These are phyloP conservation scores for Mycena rebaudengoi DNA, from an alignment of 768 basidiomycete genomes.

Conservation along the genomic window DNA sequence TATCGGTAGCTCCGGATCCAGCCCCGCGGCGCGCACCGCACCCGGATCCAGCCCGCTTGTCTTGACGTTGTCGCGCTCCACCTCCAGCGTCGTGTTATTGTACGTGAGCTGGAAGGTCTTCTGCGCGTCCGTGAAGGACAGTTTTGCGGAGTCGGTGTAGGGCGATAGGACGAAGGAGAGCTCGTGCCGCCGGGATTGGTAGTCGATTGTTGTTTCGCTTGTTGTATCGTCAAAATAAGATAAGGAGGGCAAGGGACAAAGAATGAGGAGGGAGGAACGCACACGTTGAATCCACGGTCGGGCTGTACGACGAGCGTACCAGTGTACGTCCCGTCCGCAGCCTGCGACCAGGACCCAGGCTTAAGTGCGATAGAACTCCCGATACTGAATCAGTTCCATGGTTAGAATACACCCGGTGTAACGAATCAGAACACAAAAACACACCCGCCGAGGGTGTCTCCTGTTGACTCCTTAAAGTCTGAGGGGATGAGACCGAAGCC, in stretches of 20 bases:
- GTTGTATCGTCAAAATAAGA: constrained; percentile 8
- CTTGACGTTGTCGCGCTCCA: constrained; percentile 52
- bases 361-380: constrained; percentile 70
- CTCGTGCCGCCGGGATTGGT: constrained; percentile 69
- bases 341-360: constrained; percentile 51
- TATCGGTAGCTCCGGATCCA: constrained; percentile 57
- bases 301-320: constrained; percentile 65
- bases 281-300: constrained; percentile 70
- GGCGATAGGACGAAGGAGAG: constrained; percentile 67
- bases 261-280: constrained; percentile 26
- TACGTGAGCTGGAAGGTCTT: constrained; percentile 62
- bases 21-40: constrained; percentile 51
- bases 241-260: not conserved
- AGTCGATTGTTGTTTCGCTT: constrained; percentile 65
- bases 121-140: constrained; percentile 59
- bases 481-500: constrained; percentile 71
- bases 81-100: constrained; percentile 55
- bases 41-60: constrained; percentile 67
- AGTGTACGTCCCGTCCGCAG: constrained; percentile 47
- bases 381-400: too few species aligned
- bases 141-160: constrained; percentile 54
- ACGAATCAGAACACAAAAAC: too few species aligned
- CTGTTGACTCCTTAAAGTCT: constrained; percentile 62
- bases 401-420: too few species aligned
- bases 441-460: constrained; percentile 70